phyloP scores from a whole-genome alignment of 768 basidiomycete genomes.

The Boletellus emodensis region DNA sequence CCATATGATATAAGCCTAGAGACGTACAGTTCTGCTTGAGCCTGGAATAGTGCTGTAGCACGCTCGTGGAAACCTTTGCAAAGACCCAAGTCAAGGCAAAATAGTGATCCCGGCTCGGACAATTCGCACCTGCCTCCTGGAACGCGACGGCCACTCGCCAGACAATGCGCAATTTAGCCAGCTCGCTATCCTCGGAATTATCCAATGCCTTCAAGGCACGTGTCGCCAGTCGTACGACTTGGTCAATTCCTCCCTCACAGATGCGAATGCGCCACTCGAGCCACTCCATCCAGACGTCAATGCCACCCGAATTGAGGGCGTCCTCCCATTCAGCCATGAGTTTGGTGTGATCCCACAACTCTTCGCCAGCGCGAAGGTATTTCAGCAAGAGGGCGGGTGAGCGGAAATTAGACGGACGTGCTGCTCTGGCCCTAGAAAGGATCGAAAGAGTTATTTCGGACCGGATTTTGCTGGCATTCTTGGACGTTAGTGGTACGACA shows the following conservation, averaged over 20 bases:
- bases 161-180: constrained; percentile 55
- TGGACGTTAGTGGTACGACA: constrained; percentile 56
- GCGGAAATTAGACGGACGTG: constrained; percentile 46
- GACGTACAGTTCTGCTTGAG: constrained; percentile 76
- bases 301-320: constrained; percentile 48
- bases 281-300: constrained; percentile 76
- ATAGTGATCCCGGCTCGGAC: not conserved
- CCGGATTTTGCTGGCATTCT: constrained; percentile 64
- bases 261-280: constrained; percentile 67
- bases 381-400: constrained; percentile 54
- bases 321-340: constrained; percentile 65
- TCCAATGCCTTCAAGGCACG: constrained; percentile 44
- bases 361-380: constrained; percentile 70
- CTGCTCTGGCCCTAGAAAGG: constrained; percentile 57
- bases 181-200: constrained; percentile 42
- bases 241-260: constrained; percentile 45
- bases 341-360: constrained; percentile 60
- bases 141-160: constrained; percentile 68
- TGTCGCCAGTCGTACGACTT: constrained; percentile 48
- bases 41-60: constrained; percentile 75
- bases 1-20: not conserved
- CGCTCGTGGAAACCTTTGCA: constrained; percentile 65
- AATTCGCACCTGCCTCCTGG: constrained; percentile 58
- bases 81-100: constrained; percentile 1
- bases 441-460: constrained; percentile 70